Percentiles rank a stretch among this genome's conserved stretches.
phyloP scores from a whole-genome alignment of 2,329 filamentous ascomycete genomes.

The Beauveria sp. region DNA sequence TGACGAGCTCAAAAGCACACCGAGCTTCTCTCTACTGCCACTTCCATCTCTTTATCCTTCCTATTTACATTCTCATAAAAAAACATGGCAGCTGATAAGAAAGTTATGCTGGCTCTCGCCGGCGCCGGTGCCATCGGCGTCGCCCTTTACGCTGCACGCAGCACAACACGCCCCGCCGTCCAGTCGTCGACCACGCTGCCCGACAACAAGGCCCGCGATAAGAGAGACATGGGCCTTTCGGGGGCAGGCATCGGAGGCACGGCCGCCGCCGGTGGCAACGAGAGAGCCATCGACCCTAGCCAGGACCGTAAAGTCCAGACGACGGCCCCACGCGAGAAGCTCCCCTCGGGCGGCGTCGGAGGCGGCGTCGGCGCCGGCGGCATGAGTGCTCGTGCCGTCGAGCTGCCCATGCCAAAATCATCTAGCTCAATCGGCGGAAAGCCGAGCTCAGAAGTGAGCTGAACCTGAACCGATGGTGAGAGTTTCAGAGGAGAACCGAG shows the following conservation, averaged over 20 bases:
- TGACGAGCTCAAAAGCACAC: too few species aligned
- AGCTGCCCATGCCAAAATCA: conserved; percentile 12
- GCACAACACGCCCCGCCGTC: neutral
- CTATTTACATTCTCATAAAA: neutral
- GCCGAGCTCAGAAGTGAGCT: neutral
- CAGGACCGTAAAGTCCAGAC: conserved; percentile 16
- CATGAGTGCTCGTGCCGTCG: conserved; percentile 21
- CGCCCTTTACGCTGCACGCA: neutral
- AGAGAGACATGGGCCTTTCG: neutral
- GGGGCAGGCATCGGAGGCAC: neutral
- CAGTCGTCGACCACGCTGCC: neutral
- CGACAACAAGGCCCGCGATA: conserved; percentile 1
- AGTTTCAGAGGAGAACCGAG: neutral
- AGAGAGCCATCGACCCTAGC: conserved; percentile 5
- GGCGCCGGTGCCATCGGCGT: conserved; percentile 3
- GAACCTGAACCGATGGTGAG: too few species aligned
- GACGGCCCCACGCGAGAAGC: conserved; percentile 22
- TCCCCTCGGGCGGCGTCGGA: conserved; percentile 26
- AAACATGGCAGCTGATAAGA: neutral
- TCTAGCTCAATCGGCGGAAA: neutral
- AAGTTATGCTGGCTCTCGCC: neutral
- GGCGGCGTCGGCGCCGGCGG: conserved; percentile 25
- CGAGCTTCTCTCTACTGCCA: too few species aligned
- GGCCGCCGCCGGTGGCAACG: neutral
- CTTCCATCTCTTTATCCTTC: neutral